Base-by-base conservation (phyloP, 2,329 filamentous ascomycete genomes). In the Chaetomium globosum region DNA sequence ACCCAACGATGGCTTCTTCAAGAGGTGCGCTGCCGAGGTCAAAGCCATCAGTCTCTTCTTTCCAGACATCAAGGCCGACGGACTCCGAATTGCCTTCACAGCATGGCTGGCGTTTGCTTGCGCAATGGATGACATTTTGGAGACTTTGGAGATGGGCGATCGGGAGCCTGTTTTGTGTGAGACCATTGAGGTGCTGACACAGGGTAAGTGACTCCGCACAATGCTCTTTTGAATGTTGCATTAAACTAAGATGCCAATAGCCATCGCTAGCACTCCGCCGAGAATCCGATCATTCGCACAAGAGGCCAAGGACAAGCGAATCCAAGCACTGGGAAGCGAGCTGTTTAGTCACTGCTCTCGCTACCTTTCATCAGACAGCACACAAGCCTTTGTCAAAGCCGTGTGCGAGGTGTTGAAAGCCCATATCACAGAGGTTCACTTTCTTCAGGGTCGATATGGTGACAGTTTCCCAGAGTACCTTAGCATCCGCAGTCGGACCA, bases 11-110 rank as follows among this genome's bases (percentile, higher is more conserved):
- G 28, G 36, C 49, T 68, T 68, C 54, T 62, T 62, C 53, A 56
- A 63, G 13, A 46, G 9, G 10, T 67, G 60, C 26, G 30, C 36
- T 4, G 63, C 63, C 49, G 67, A 68, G 33, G 67, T 65, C 21
- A 67, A 66, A 26, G 59, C 53, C 48, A 60, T 69, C 61, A 66
- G 28, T 43, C 61, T 69, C n/a, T 67, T 65, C 53, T 69, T 69
- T 26, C 67, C 65, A 12, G 61, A 67, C 26, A 43, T 67, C 49
- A 48, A 55, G 19, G 21, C 26, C 4, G 58, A 64, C 4, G 26
- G 46, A 4, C 30, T 67, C 31, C 65, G 58, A 1, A 62, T 69
- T n/a, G 26, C 19, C 52, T 69, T 69, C 39, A 52, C 63, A 4
- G 65, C 63, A n/a, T 69, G 63, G 65, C 36, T 67, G 7, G 61